A percentile compares a stretch with the other conserved stretches of the same genome.
These are phyloP conservation scores for Biscogniauxia sp. DNA, from an alignment of 2,329 filamentous ascomycete genomes.

Conservation along the genomic window DNA sequence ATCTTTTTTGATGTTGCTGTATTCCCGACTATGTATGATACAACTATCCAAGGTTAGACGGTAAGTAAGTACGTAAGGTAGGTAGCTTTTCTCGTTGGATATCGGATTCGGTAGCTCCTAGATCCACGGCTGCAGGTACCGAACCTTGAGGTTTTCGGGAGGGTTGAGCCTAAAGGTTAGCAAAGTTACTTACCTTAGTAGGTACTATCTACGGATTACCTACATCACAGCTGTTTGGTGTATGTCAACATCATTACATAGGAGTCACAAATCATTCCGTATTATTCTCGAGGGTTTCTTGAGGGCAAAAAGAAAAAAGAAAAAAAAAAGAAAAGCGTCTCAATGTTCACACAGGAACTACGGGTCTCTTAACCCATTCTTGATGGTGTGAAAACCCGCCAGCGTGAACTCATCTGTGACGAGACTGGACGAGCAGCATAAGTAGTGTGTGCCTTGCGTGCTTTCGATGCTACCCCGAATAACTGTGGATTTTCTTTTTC, in stretches of 20 bases:
- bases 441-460: neutral
- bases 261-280: neutral
- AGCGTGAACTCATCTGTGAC: neutral
- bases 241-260: no score
- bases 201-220: no score
- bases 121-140: neutral
- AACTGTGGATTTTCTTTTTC: neutral
- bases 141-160: neutral
- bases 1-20: neutral
- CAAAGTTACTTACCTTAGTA: neutral
- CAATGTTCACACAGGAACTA: neutral
- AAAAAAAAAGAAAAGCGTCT: neutral
- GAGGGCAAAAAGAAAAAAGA: no score
- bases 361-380: neutral
- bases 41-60: neutral
- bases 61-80: neutral
- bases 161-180: neutral
- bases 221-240: no score
- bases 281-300: neutral
- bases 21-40: no score
- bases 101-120: neutral
- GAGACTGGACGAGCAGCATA: neutral
- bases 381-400: neutral
- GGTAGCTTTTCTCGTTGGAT: neutral
- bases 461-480: neutral